phyloP scores from a whole-genome alignment of 2,329 filamentous ascomycete genomes.

The Colletotrichum simmondsii region DNA sequence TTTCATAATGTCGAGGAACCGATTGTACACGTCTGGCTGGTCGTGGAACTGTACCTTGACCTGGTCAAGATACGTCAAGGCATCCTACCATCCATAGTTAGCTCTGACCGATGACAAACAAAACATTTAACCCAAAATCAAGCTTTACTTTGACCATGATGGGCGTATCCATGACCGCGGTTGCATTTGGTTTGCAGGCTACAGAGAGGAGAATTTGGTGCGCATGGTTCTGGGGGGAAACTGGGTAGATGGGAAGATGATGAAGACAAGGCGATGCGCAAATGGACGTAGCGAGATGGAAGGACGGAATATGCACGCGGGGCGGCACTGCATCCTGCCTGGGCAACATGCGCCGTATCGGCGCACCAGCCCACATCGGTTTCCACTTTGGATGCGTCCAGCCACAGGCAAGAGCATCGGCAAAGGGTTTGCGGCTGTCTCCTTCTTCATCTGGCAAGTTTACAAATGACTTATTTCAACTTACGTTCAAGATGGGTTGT shows the following conservation, averaged over 20 bases:
- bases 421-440: not conserved
- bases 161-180: slow-evolving; percentile 18
- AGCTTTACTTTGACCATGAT: slow-evolving; percentile 29
- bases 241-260: not conserved
- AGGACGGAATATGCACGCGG: slow-evolving; percentile 19
- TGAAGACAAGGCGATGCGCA: slow-evolving; percentile 8
- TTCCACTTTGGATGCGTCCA: slow-evolving; percentile 33
- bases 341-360: slow-evolving; percentile 30
- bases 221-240: not conserved
- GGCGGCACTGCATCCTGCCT: slow-evolving; percentile 22
- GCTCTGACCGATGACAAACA: slow-evolving; percentile 4
- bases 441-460: slow-evolving; percentile 1
- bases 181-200: slow-evolving; percentile 6
- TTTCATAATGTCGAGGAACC: slow-evolving; percentile 99
- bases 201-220: not conserved
- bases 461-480: slow-evolving; percentile 41
- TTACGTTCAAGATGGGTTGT: slow-evolving; percentile 83
- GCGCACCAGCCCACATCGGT: slow-evolving; percentile 32
- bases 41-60: slow-evolving; percentile 98
- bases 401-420: slow-evolving; percentile 20
- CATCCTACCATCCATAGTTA: slow-evolving; percentile 58
- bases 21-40: slow-evolving; percentile 96
- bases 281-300: slow-evolving; percentile 2
- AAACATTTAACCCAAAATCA: not conserved
- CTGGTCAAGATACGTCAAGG: slow-evolving; percentile 95